A percentile compares a stretch with the other conserved stretches of the same genome.
These are phyloP conservation scores for Hymenoscyphus infarciens DNA, from an alignment of 2,329 filamentous ascomycete genomes.

Conservation along the genomic window DNA sequence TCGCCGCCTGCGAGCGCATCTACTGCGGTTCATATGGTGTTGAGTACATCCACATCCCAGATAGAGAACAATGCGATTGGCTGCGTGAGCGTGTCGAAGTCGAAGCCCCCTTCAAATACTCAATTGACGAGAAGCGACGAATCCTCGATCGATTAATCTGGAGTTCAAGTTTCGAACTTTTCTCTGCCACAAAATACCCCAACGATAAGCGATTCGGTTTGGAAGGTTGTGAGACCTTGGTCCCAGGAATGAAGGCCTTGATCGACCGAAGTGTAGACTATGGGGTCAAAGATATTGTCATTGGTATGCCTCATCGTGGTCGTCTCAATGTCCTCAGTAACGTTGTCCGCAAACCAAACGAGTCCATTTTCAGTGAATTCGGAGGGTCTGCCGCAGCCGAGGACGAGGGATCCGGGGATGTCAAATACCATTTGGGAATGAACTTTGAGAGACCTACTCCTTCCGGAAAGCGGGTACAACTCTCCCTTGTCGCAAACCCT, in stretches of 20 bases:
- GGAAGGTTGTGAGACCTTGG: conserved; percentile 93
- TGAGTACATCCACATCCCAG: conserved; percentile 98
- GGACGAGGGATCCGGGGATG: conserved; percentile 95
- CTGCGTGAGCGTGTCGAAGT: conserved; percentile 92
- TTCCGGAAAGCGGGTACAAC: conserved; percentile 97
- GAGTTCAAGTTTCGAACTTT: conserved; percentile 95
- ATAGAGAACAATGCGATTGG: conserved; percentile 98
- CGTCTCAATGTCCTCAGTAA: conserved; percentile 97
- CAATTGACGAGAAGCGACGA: conserved; percentile 94
- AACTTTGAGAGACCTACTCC: conserved; percentile 99
- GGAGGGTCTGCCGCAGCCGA: conserved; percentile 81
- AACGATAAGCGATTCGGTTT: conserved; percentile 99
- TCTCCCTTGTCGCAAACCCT: conserved; percentile 96
- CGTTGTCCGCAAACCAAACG: conserved; percentile 97
- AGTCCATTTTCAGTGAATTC: conserved; percentile 99
- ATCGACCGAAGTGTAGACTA: conserved; percentile 98
- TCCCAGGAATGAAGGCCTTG: conserved; percentile 98
- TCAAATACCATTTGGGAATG: conserved; percentile 99
- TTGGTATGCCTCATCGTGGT: conserved; percentile 98
- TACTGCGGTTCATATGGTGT: conserved; percentile 98
- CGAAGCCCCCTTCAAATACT: conserved; percentile 93
- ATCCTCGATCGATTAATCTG: conserved; percentile 97
- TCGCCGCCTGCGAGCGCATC: conserved; percentile 86
- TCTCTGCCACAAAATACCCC: conserved; percentile 95
- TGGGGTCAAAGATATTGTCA: conserved; percentile 97